Base-by-base conservation (phyloP, 495 filamentous ascomycete genomes). In the Hypoxylon crocopeplum region DNA sequence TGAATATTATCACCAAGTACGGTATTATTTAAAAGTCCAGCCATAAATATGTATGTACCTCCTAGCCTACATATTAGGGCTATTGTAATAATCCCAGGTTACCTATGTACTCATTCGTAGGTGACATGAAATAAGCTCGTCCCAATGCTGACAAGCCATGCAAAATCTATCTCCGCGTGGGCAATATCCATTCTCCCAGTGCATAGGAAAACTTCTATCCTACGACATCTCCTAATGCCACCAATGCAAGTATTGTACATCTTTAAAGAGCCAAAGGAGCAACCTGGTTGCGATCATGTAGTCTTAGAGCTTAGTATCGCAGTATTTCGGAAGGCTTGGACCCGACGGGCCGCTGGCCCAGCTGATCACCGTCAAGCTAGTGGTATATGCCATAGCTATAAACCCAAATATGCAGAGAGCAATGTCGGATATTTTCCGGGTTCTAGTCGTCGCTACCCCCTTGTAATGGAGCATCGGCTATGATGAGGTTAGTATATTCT, bases 361-460 rank as follows among this genome's bases (percentile, higher is more conserved):
- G 71, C 88, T 92, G 69, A 84, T 80, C 15, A 96, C 72, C 4
- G 94, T 98, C 61, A 97, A 74, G 7, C 79, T 73, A 1, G 93
- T 98, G 0, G 95, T 97, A 71, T 97, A 98, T 7, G 82, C 82
- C 86, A 97, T 98, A 49, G 89, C 89, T 16, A 89, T 72, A 46
- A 90, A 79, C 20, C 94, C 94, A 65, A 98, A 92, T 53, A 88
- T 74, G 63, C 89, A 85, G 13, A 98, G 83, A 0, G 73, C 65
- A 22, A 96, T 79, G 62, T 98, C 92, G 5, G 86, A 78, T 15
- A 83, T 73, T 55, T 83, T 85, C 60, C 90, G 87, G 47, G 79
- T 73, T 34, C 70, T 72, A 17, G 78, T 87, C 37, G 72, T 84
- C 1, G 93, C 88, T 24, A 95, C 90, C 30, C 83, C 92, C 68